These are phyloP conservation scores for Chlamydomonas incerta DNA, from an alignment of 139 green algal genomes.

Conservation along the genomic window DNA sequence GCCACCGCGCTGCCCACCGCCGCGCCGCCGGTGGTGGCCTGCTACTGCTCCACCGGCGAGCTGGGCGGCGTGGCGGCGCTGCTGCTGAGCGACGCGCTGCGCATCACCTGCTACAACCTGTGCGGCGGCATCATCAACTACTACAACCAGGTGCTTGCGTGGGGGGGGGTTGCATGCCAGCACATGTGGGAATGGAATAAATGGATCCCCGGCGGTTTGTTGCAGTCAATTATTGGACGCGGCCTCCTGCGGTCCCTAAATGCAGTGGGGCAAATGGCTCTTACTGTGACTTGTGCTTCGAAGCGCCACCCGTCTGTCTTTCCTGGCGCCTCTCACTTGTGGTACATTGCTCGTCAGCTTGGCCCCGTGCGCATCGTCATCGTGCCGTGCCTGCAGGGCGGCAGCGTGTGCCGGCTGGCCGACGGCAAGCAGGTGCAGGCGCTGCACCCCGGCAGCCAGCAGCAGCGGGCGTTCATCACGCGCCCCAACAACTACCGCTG, in stretches of 20 bases:
- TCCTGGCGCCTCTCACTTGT: too few species aligned
- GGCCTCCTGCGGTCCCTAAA: too few species aligned
- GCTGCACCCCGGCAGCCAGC: constrained; percentile 45
- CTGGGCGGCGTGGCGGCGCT: constrained; percentile 40
- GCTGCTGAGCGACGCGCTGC: constrained; percentile 28
- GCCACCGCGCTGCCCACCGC: constrained; percentile 33
- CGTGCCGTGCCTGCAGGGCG: constrained; percentile 36
- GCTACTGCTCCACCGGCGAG: constrained; percentile 46
- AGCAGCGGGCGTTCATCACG: constrained; percentile 36
- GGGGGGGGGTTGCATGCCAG: too few species aligned
- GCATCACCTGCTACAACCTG: constrained; percentile 36
- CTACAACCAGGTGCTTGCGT: constrained; percentile 58
- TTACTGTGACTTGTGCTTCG: too few species aligned
- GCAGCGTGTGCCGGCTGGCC: constrained; percentile 12
- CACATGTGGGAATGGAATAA: too few species aligned
- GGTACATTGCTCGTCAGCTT: too few species aligned
- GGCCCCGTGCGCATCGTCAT: too few species aligned
- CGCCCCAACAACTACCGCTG: constrained; percentile 48
- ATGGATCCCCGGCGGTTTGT: too few species aligned
- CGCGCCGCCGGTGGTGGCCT: constrained; percentile 25
- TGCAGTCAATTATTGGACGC: too few species aligned
- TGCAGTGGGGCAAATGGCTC: too few species aligned
- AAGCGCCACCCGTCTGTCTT: too few species aligned
- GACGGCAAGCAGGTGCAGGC: constrained; percentile 49
- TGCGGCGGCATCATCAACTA: constrained; percentile 61